Percentiles rank a stretch among this genome's conserved stretches.
These are phyloP conservation scores for Vickermania spadyakhi DNA, from an alignment of 208 protist species.

Conservation along the genomic window DNA sequence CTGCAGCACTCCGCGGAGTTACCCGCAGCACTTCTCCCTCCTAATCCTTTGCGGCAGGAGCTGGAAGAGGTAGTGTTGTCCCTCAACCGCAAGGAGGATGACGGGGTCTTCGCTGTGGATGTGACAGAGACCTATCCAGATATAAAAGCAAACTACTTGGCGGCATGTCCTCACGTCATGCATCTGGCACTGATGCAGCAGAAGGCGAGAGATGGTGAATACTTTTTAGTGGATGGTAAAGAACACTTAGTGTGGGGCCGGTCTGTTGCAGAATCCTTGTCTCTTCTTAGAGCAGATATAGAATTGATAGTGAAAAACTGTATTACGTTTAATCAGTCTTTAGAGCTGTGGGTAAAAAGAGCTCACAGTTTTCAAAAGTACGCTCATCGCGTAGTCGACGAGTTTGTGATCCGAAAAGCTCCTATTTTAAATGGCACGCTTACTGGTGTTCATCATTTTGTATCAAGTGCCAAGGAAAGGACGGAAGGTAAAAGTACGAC, in stretches of 20 bases:
- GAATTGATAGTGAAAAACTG: conserved; percentile 82
- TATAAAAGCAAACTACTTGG: conserved; percentile 48
- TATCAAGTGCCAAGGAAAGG: neutral
- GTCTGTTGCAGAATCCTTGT: conserved; percentile 56
- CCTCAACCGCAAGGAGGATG: conserved; percentile 63
- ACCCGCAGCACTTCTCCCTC: neutral
- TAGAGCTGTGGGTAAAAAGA: conserved; percentile 50
- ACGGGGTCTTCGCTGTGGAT: conserved; percentile 63
- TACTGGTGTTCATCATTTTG: conserved; percentile 25
- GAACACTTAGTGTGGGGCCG: conserved; percentile 19
- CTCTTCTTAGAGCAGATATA: conserved; percentile 52
- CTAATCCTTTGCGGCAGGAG: conserved; percentile 16
- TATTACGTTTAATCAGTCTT: conserved; percentile 66
- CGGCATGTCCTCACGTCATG: conserved; percentile 67
- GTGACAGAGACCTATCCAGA: conserved; percentile 69
- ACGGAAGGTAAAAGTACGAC: too few relatives aligned
- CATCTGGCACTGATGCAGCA: conserved; percentile 59
- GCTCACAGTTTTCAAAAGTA: conserved; percentile 57
- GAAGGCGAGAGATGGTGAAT: conserved; percentile 47
- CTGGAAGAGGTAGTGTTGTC: conserved; percentile 42
- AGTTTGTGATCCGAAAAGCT: conserved; percentile 56
- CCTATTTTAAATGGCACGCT: conserved; percentile 43
- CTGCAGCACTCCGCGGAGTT: conserved; percentile 13
- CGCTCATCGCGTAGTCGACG: conserved; percentile 71
- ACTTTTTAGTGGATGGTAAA: conserved; percentile 14